phyloP scores from a whole-genome alignment of 441 rosid species.

The Manihot esculenta region DNA sequence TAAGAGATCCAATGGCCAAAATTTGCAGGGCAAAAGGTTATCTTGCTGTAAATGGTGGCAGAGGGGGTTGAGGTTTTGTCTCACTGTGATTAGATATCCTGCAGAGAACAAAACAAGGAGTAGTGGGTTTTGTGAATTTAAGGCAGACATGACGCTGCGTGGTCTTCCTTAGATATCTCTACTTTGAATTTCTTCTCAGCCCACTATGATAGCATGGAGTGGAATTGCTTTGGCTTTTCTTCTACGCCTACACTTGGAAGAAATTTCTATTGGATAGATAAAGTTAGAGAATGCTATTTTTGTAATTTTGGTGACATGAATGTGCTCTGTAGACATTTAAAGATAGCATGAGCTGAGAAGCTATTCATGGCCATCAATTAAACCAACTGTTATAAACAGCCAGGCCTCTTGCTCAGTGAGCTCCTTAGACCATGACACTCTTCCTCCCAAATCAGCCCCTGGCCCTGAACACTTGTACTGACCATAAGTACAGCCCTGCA shows the following conservation, averaged over 20 bases:
- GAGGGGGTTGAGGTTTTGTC: constrained; percentile 13
- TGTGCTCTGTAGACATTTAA: neutral
- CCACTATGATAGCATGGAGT: constrained; percentile 60
- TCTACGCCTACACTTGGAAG: constrained; percentile 11
- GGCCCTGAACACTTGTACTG: constrained; percentile 54
- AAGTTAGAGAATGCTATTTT: neutral
- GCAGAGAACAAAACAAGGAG: constrained; percentile 22
- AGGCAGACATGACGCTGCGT: constrained; percentile 42
- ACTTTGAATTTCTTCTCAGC: constrained; percentile 38
- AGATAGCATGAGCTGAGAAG: constrained; percentile 23
- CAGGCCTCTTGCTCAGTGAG: constrained; percentile 41
- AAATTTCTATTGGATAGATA: constrained; percentile 7
- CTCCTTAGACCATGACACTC: constrained; percentile 54
- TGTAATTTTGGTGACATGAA: neutral
- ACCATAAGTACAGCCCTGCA: constrained; percentile 56
- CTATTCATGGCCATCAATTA: constrained; percentile 47
- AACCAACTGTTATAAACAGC: constrained; percentile 44
- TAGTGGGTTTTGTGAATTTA: constrained; percentile 42
- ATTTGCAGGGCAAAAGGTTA: constrained; percentile 12
- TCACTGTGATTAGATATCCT: constrained; percentile 34
- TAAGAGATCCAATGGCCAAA: constrained; percentile 26
- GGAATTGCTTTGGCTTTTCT: constrained; percentile 21
- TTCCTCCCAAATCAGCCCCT: constrained; percentile 38
- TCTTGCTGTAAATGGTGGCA: neutral
- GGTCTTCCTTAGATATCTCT: constrained; percentile 31